Base-by-base conservation (phyloP, 768 basidiomycete species). In the Boletales sp. region DNA sequence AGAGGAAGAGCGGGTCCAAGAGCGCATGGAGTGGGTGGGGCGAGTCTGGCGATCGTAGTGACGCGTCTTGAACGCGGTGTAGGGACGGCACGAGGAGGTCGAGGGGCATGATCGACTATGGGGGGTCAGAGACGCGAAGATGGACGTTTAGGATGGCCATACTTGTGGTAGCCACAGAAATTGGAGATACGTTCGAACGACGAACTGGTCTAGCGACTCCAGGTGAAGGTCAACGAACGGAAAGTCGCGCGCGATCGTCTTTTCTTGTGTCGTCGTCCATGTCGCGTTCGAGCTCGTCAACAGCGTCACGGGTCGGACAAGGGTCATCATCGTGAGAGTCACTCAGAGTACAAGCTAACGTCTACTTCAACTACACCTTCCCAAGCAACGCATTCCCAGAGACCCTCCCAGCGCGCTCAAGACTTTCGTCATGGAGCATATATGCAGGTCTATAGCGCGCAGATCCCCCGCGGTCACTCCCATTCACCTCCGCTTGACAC, bases 161-260 rank as follows among this genome's bases (percentile, higher is more conserved):
- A 87, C 87, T 70, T 88, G 79, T 41, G 87, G 87, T 38, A 89
- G 75, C 86, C 87, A 90, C 8, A 90, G 74, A 56, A 84, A 87
- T 57, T 88, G 86, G 40, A 86, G 76, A 64, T 89, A 90, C 4
- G 74, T 81, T n/a, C 83, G 73, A 3, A 72, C 73, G 19, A 84
- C 75, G 58, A 76, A 82, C 54, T 84, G 77, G 15, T 81, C 83
- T 15, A 76, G 70, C 0, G 74, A 70, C 57, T 82, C 80, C 37
- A 70, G 55, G 40, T 66, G 54, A 32, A 73, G 39, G 18, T 75
- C 72, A 39, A 59, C 46, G 46, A 86, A 79, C 3, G 82, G 84
- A 56, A 74, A 84, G 18, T 85, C 84, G 36, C 70, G 69, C 3
- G 74, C 71, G 28, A 87, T 65, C 7, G 74, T 57, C 53, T 81